A percentile compares a stretch with the other conserved stretches of the same genome.
These are phyloP conservation scores for Globisporangium emineosum DNA, from an alignment of 352 stramenopile genomes.

Conservation along the genomic window DNA sequence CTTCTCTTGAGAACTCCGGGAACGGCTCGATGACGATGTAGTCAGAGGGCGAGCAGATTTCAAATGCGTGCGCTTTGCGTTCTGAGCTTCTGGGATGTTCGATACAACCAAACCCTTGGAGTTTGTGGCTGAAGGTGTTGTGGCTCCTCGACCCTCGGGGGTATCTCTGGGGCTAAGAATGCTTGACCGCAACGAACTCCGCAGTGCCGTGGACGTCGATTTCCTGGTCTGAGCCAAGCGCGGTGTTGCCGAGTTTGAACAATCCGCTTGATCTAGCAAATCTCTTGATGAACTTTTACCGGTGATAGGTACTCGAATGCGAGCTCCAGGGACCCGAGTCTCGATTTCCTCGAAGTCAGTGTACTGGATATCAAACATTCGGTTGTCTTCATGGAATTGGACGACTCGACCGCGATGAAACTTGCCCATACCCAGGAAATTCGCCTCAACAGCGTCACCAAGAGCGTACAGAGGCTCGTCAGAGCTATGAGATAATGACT, in stretches of 20 bases:
- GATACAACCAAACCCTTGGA: neutral
- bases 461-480: neutral
- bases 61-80: neutral
- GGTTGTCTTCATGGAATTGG: neutral
- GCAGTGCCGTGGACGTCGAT: neutral
- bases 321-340: neutral
- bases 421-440: constrained; percentile 22
- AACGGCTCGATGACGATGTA: neutral
- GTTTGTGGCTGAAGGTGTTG: neutral
- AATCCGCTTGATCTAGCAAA: neutral
- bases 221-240: neutral
- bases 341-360: constrained; percentile 19
- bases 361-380: constrained; percentile 17
- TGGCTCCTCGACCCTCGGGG: neutral
- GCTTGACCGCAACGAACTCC: neutral
- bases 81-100: neutral
- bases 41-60: constrained; percentile 1
- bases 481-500: neutral
- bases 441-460: constrained; percentile 16
- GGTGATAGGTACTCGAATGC: neutral
- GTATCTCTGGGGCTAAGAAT: neutral
- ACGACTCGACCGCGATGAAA: constrained; percentile 20
- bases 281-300: neutral
- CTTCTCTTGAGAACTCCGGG: neutral
- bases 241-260: neutral